Conservation (phyloP, 768 basidiomycete species). For the Pleurotus tuber-regium region DNA sequence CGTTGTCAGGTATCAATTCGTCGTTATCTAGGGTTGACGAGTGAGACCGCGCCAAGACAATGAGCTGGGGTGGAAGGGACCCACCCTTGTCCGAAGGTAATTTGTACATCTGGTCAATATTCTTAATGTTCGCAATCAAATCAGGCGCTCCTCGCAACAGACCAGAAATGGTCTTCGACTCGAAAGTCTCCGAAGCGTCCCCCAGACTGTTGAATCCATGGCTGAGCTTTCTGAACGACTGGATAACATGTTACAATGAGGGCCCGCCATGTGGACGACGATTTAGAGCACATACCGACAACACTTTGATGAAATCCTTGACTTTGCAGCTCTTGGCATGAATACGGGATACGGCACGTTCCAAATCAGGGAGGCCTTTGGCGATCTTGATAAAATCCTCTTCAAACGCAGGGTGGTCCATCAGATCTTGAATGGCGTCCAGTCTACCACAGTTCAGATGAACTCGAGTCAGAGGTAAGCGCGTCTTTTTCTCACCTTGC, state of each 20-base stretch:
- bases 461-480: no score
- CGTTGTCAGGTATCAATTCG: constrained; percentile 77
- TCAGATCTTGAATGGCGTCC: constrained; percentile 91
- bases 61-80: constrained; percentile 5
- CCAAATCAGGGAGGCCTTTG: constrained; percentile 86
- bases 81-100: constrained; percentile 59
- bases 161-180: constrained; percentile 71
- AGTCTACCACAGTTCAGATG: constrained; percentile 56
- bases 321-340: constrained; percentile 91
- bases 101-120: constrained; percentile 71
- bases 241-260: no score
- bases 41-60: not conserved
- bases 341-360: constrained; percentile 91
- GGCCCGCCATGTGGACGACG: no score
- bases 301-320: constrained; percentile 83
- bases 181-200: constrained; percentile 68
- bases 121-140: constrained; percentile 64
- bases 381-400: constrained; percentile 70
- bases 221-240: constrained; percentile 78
- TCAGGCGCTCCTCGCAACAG: constrained; percentile 83
- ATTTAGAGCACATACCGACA: constrained; percentile 50
- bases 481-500: constrained; percentile 74
- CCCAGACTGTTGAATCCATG: constrained; percentile 62
- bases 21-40: constrained; percentile 43
- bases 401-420: constrained; percentile 77